Conservation (phyloP, 768 basidiomycete genomes). For the Phaffia tasmanica region DNA sequence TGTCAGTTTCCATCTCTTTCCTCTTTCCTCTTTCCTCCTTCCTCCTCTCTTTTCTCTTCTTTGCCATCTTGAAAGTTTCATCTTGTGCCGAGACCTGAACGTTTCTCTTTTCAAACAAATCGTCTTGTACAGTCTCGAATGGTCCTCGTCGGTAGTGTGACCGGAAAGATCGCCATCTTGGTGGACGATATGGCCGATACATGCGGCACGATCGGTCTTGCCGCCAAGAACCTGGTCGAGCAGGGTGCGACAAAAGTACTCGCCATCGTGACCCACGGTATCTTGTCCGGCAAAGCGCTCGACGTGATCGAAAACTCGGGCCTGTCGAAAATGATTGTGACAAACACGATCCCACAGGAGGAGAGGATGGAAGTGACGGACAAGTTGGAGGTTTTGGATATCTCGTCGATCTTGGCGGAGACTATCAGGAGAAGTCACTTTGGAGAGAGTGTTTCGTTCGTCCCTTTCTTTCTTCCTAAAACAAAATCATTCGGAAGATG, state of each 20-base stretch:
- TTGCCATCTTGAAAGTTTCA: not conserved
- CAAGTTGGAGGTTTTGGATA: constrained; percentile 80
- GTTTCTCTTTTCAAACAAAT: not conserved
- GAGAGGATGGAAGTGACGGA: constrained; percentile 45
- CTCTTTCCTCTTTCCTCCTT: not conserved
- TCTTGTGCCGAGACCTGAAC: not conserved
- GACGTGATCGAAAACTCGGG: constrained; percentile 67
- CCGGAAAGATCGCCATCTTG: constrained; percentile 86
- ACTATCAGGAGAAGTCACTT: constrained; percentile 60
- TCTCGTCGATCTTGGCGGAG: constrained; percentile 85
- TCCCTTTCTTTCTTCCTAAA: not conserved
- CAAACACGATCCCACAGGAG: constrained; percentile 84
- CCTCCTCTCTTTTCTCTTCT: not conserved
- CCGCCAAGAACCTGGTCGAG: constrained; percentile 72
- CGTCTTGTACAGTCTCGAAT: constrained; percentile 35
- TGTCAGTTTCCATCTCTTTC: constrained; percentile 5
- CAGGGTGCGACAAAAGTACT: constrained; percentile 78
- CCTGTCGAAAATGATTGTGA: constrained; percentile 79
- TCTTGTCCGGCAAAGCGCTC: constrained; percentile 24
- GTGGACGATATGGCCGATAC: constrained; percentile 99
- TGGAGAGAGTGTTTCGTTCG: constrained; percentile 26
- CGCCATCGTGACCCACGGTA: constrained; percentile 69
- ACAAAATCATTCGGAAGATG: not conserved
- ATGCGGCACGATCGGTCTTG: constrained; percentile 74
- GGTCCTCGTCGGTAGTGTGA: constrained; percentile 86